Evolutionary conservation across 139 green algal genomes (phyloP), one percentile per base, ranked within the genome.

Genomic region (Tetraselmis chui): DNA sequence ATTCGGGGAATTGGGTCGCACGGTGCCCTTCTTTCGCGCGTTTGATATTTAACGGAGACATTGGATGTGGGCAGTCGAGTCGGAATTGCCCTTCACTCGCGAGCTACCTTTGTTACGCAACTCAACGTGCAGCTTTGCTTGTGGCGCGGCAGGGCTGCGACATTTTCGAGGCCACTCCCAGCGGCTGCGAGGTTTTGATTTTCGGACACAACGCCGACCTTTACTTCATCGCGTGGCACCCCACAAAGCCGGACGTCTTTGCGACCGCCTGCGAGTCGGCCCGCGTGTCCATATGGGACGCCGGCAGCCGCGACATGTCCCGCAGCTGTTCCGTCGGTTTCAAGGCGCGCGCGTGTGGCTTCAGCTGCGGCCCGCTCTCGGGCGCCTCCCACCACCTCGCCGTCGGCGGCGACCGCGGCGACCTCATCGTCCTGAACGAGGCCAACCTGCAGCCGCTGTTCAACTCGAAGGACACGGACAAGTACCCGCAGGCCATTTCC

Each of bases 131-230:
- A n/a, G n/a, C n/a, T n/a, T n/a, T 29, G 26, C 74, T 29, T 77
- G 74, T 77, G 26, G n/a, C 77, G 27, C 23, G 31, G 29, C 88
- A 94, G 88, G 45, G 45, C 45, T 67, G 45, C 76, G 81, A 85
- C 30, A 77, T 85, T 18, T 85, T 32, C 74, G 81, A 85, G 81
- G 30, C 32, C 1, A 67, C 45, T 5, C 45, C 45, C 45, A 67
- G 45, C 45, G 45, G 45, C 45, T 67, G 45, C 45, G 83, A 90
- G 0, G 76, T 89, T 2, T 59, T 92, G 28, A 83, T 94, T 79
- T 84, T 91, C 77, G 91, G 91, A 25, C 90, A 95, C 85, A 84
- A 59, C 30, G 86, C 81, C 32, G 89, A 93, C 83, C 83, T 94
- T 28, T 92, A 87, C 78, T 32, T 45, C 2, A 78, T 95, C 1